A percentile compares a stretch with the other conserved stretches of the same genome.
Conservation (phyloP, 441 rosid species). For the Lagerstroemia fauriei region DNA sequence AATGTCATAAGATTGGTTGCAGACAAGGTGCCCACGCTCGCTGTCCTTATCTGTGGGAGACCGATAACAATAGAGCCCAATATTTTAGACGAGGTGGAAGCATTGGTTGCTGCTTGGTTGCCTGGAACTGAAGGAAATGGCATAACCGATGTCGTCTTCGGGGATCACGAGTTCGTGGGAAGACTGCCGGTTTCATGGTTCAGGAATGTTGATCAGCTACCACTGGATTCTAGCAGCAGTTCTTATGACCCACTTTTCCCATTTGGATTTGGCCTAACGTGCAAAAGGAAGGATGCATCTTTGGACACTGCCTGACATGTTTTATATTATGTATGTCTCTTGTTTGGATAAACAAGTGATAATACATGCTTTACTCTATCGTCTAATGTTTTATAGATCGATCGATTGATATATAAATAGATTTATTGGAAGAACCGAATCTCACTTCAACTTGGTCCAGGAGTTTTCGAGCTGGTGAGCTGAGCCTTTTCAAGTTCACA, state of each 20-base stretch:
- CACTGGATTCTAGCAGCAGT: conserved; percentile 42
- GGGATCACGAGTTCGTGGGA: conserved; percentile 60
- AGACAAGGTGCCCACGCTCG: conserved; percentile 63
- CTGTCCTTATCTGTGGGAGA: conserved; percentile 67
- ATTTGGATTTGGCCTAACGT: conserved; percentile 62
- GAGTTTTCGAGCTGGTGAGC: too few relatives aligned
- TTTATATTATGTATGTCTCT: too few relatives aligned
- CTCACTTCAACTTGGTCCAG: too few relatives aligned
- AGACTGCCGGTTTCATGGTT: conserved; percentile 45
- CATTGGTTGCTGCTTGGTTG: conserved; percentile 77
- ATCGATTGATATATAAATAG: too few relatives aligned
- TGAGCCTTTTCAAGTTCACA: too few relatives aligned
- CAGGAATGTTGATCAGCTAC: conserved; percentile 54
- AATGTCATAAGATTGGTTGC: conserved; percentile 51
- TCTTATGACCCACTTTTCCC: conserved; percentile 72
- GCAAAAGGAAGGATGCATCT: not conserved
- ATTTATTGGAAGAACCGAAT: too few relatives aligned
- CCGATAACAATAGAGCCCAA: conserved; percentile 57
- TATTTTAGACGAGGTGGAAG: conserved; percentile 55
- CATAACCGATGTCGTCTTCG: conserved; percentile 66
- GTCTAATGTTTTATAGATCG: too few relatives aligned
- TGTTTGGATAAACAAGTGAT: too few relatives aligned
- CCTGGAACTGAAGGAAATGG: conserved; percentile 87
- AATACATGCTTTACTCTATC: too few relatives aligned
- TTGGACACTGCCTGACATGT: too few relatives aligned